These are phyloP conservation scores for Candida morakotiae DNA, from an alignment of 805 yeast genomes.

Conservation along the genomic window DNA sequence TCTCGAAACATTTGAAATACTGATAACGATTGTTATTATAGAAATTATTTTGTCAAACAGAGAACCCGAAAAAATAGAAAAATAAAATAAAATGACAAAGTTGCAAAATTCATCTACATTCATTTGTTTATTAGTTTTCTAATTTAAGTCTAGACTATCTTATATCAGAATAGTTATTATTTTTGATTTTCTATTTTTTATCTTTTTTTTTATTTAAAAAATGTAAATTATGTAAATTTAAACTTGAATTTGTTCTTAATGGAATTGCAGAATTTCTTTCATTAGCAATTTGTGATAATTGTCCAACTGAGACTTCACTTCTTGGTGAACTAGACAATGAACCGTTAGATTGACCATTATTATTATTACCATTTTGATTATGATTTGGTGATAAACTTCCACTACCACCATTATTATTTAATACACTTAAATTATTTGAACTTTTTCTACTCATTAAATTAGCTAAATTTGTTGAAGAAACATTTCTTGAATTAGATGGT, in stretches of 20 bases:
- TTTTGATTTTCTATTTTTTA: slow-evolving; percentile 24
- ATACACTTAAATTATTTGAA: slow-evolving; percentile 1
- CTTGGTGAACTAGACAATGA: slow-evolving; percentile 8
- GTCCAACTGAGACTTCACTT: slow-evolving; percentile 10
- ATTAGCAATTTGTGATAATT: slow-evolving; percentile 28
- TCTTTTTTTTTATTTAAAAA: slow-evolving; percentile 29
- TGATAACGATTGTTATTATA: too few relatives aligned
- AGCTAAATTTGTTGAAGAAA: slow-evolving; percentile 5
- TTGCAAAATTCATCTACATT: too few relatives aligned
- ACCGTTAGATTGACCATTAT: not conserved
- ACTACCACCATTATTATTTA: not conserved
- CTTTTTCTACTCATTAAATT: slow-evolving; percentile 5
- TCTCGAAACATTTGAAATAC: slow-evolving; percentile 98
- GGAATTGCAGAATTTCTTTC: slow-evolving; percentile 24
- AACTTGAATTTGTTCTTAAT: slow-evolving; percentile 16
- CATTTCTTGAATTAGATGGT: slow-evolving; percentile 5
- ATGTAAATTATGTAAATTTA: slow-evolving; percentile 25
- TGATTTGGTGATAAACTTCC: slow-evolving; percentile 8
- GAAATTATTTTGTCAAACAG: not conserved
- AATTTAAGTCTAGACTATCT: too few relatives aligned
- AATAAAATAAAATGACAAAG: too few relatives aligned
- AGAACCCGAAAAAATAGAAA: not conserved
- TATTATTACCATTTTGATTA: not conserved
- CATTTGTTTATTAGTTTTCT: too few relatives aligned
- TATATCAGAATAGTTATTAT: too few relatives aligned